A percentile compares a stretch with the other conserved stretches of the same genome.
Conservation (phyloP, 31 red algal species). For the Asparagopsis taxiformis region DNA sequence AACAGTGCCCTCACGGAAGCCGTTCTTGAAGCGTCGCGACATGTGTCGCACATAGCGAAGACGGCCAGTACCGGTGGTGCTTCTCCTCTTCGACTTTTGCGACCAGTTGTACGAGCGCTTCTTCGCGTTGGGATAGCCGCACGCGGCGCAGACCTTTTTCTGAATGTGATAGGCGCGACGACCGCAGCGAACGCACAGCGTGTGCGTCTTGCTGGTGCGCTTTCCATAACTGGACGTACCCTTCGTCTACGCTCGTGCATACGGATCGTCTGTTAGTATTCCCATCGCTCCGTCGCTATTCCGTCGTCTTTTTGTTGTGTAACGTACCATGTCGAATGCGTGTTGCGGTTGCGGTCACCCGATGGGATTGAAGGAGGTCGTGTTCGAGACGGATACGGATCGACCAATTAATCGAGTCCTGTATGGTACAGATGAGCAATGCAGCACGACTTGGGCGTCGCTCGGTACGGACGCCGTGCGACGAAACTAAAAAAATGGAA, state of each 20-base stretch:
- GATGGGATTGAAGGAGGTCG: no score
- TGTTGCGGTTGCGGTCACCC: no score
- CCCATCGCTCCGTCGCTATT: neutral
- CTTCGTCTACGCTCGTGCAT: slow-evolving; percentile 55
- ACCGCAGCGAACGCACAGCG: slow-evolving; percentile 90
- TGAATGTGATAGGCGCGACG: slow-evolving; percentile 93
- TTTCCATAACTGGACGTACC: slow-evolving; percentile 89
- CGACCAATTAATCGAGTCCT: no score
- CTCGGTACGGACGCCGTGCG: no score
- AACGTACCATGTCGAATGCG: no score
- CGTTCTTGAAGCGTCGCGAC: slow-evolving; percentile 89
- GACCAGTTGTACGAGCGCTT: slow-evolving; percentile 96
- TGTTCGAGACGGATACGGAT: no score
- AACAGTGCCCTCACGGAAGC: slow-evolving; percentile 84
- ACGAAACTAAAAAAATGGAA: no score
- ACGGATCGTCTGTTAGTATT: neutral
- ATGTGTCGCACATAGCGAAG: slow-evolving; percentile 76
- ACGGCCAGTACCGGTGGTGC: slow-evolving; percentile 91
- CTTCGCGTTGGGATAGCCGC: slow-evolving; percentile 80
- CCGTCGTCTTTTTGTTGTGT: neutral
- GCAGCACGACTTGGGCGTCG: no score
- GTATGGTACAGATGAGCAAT: no score
- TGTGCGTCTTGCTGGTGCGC: slow-evolving; percentile 90
- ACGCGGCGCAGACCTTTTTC: slow-evolving; percentile 87
- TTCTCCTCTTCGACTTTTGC: slow-evolving; percentile 85